These are phyloP conservation scores for Rachicladosporium sp. DNA, from an alignment of 2,329 filamentous ascomycete species.

Conservation along the genomic window DNA sequence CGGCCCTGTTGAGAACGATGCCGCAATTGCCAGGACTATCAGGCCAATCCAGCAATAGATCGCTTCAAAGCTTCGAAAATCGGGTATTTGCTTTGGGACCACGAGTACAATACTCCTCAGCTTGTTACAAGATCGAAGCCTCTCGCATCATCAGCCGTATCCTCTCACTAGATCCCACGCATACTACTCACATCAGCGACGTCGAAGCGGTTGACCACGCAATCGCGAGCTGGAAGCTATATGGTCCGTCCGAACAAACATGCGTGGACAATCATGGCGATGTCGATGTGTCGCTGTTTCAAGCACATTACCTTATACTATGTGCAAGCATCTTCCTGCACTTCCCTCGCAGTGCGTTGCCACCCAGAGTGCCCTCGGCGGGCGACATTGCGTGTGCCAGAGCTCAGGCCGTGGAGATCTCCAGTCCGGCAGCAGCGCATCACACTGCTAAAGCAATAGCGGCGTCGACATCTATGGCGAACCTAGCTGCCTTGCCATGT, in stretches of 20 bases:
- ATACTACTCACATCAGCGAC: constrained; percentile 24
- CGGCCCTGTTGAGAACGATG: neutral
- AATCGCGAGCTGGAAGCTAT: constrained; percentile 64
- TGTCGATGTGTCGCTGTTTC: constrained; percentile 83
- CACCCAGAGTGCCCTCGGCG: constrained; percentile 43
- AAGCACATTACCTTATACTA: constrained; percentile 68
- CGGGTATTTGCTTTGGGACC: constrained; percentile 60
- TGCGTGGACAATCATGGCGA: constrained; percentile 57
- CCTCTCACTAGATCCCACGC: constrained; percentile 37
- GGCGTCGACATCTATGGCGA: constrained; percentile 65
- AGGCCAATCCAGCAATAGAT: constrained; percentile 34
- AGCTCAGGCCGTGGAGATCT: constrained; percentile 33
- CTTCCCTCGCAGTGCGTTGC: constrained; percentile 65
- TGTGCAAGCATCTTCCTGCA: constrained; percentile 59
- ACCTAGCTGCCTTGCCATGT: constrained; percentile 61
- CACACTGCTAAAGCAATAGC: constrained; percentile 67
- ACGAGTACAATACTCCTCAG: constrained; percentile 61
- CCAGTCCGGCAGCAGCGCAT: constrained; percentile 38
- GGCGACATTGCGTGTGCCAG: constrained; percentile 32
- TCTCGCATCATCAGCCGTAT: constrained; percentile 67
- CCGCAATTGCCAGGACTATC: constrained; percentile 24
- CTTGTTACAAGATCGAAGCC: constrained; percentile 72
- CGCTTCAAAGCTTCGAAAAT: constrained; percentile 64
- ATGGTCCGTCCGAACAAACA: constrained; percentile 60
- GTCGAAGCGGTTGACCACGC: constrained; percentile 48